phyloP scores from a whole-genome alignment of 768 basidiomycete genomes.

The Suillus paluster region DNA sequence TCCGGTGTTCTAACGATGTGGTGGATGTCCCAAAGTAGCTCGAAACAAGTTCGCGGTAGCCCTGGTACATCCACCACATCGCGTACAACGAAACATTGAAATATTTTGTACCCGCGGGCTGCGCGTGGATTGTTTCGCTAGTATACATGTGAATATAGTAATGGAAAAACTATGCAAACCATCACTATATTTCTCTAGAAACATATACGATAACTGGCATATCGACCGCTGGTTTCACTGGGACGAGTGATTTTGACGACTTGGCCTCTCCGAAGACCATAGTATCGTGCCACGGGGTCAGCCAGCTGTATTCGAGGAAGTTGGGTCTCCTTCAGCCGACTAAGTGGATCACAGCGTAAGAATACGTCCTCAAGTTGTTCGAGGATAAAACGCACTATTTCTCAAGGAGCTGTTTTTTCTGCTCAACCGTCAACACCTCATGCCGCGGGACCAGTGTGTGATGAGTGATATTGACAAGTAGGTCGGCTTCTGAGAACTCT shows the following conservation, averaged over 20 bases:
- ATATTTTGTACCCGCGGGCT: conserved; percentile 6
- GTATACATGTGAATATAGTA: conserved; percentile 8
- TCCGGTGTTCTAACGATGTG: too few species aligned
- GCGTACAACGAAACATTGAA: neutral
- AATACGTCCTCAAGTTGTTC: conserved; percentile 14
- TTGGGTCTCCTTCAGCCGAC: conserved; percentile 97
- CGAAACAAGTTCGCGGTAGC: too few species aligned
- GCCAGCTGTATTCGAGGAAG: conserved; percentile 94
- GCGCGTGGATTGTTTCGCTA: conserved; percentile 1
- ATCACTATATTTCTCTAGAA: conserved; percentile 50
- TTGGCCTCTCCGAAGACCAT: conserved; percentile 92
- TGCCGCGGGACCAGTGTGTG: conserved; percentile 95
- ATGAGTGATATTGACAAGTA: conserved; percentile 96
- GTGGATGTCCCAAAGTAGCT: too few species aligned
- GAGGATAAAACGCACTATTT: conserved; percentile 78
- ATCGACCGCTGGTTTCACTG: conserved; percentile 94
- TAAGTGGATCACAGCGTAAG: conserved; percentile 35
- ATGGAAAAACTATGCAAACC: conserved; percentile 1
- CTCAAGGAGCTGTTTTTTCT: conserved; percentile 85
- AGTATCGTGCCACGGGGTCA: conserved; percentile 98
- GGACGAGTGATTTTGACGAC: conserved; percentile 98
- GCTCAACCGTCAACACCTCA: conserved; percentile 81
- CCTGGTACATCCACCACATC: too few species aligned
- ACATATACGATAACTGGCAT: conserved; percentile 91
- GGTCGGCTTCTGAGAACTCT: conserved; percentile 95